Evolutionary conservation across 495 filamentous ascomycete species (phyloP).

Genomic region (Podospora appendiculata): DNA sequence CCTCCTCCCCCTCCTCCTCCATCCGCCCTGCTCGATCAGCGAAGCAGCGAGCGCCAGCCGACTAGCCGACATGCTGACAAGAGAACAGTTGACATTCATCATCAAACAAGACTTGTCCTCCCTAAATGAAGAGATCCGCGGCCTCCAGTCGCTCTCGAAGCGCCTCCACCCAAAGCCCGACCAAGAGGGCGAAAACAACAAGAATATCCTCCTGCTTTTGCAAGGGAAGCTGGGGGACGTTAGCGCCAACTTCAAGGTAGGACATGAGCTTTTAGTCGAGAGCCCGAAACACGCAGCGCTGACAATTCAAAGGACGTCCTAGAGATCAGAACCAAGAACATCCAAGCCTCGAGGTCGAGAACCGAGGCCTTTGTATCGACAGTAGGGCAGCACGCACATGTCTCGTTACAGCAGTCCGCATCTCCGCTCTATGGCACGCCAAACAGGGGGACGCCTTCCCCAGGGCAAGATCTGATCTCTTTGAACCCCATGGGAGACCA

Average conservation of each 20-base stretch:
- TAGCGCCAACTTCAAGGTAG: constrained; percentile 90
- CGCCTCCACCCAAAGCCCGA: constrained; percentile 69
- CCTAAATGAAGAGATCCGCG: constrained; percentile 79
- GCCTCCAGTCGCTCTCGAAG: constrained; percentile 59
- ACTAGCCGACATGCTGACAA: constrained; percentile 7
- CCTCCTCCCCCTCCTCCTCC: constrained; percentile 20
- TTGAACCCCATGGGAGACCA: constrained; percentile 81
- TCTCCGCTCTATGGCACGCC: constrained; percentile 87
- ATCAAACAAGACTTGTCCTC: constrained; percentile 96
- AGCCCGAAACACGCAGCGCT: no score
- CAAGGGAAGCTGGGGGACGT: constrained; percentile 96
- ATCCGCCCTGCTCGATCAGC: neutral
- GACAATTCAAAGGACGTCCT: no score
- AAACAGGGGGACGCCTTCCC: constrained; percentile 47
- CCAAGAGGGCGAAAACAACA: constrained; percentile 93
- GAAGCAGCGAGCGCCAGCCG: neutral
- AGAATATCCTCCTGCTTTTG: constrained; percentile 88
- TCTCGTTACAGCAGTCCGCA: constrained; percentile 54
- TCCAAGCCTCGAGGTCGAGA: constrained; percentile 82
- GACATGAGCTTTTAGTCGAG: no score
- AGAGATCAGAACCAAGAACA: constrained; percentile 96
- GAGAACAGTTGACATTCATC: constrained; percentile 41
- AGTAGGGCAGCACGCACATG: constrained; percentile 62
- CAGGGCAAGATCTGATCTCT: constrained; percentile 65
- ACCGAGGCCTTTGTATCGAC: constrained; percentile 96